Evolutionary conservation across 805 yeast species (phyloP).

Genomic region (Zygosaccharomyces rouxii): DNA sequence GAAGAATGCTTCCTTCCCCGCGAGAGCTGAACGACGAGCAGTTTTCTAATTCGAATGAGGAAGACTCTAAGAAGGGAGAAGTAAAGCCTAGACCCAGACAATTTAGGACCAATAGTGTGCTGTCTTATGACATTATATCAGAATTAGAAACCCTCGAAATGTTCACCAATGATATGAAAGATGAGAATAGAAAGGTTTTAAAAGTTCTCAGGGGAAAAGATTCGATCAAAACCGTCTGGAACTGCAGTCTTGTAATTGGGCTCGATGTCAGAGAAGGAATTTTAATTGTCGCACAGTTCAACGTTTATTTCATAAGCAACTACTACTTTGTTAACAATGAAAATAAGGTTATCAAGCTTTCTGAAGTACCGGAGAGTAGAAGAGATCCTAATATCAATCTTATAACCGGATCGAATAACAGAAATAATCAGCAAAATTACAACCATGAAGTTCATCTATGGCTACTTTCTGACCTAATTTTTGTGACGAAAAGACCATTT

Average conservation of each 20-base stretch:
- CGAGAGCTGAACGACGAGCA: constrained; percentile 8
- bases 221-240: constrained; percentile 65
- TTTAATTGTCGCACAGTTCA: constrained; percentile 60
- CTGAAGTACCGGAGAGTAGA: constrained; percentile 56
- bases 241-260: constrained; percentile 70
- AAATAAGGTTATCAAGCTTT: constrained; percentile 56
- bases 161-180: constrained; percentile 42
- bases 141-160: constrained; percentile 37
- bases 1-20: constrained; percentile 48
- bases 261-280: constrained; percentile 73
- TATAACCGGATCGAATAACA: constrained; percentile 43
- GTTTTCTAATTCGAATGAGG: not conserved
- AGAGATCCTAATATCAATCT: constrained; percentile 68
- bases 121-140: constrained; percentile 44
- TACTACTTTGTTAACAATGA: constrained; percentile 50
- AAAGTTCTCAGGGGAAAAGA: constrained; percentile 68
- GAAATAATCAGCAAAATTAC: constrained; percentile 7
- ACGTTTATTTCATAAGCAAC: constrained; percentile 64
- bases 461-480: constrained; percentile 55
- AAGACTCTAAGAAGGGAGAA: not conserved
- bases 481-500: constrained; percentile 71
- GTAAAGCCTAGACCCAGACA: constrained; percentile 12
- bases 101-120: constrained; percentile 17
- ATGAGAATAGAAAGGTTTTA: constrained; percentile 69
- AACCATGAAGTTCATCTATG: constrained; percentile 53